phyloP scores from a whole-genome alignment of 345 rosid genomes.

The Aethionema arabicum region DNA sequence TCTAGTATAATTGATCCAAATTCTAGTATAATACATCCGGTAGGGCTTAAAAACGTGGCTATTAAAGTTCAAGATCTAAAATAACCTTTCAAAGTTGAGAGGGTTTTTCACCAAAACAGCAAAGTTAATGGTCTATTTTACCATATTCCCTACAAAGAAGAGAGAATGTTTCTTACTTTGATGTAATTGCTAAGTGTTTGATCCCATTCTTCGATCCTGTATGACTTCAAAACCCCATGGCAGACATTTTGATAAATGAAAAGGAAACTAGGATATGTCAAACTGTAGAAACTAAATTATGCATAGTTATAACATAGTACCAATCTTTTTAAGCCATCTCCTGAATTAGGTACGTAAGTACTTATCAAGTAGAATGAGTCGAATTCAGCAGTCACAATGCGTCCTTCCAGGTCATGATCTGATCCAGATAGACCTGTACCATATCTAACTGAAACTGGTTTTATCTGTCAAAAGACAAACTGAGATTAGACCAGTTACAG shows the following conservation, averaged over 20 bases:
- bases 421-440: conserved; percentile 74
- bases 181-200: conserved; percentile 65
- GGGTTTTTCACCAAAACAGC: no score
- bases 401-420: conserved; percentile 88
- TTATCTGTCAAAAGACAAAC: conserved; percentile 53
- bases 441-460: conserved; percentile 84
- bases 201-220: conserved; percentile 84
- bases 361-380: conserved; percentile 72
- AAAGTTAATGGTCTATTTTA: no score
- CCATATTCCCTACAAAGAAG: neutral
- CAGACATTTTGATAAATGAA: conserved; percentile 15
- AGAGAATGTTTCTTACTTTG: conserved; percentile 55
- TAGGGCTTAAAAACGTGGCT: no score
- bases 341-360: conserved; percentile 90
- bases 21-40: no score
- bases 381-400: conserved; percentile 82
- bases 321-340: conserved; percentile 96
- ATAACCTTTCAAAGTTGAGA: no score
- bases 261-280: conserved; percentile 2
- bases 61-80: no score
- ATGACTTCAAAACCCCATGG: conserved; percentile 47
- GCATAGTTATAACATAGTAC: conserved; percentile 42
- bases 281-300: conserved; percentile 21
- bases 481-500: conserved; percentile 13
- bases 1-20: no score